Conservation (phyloP, 164 flowering plant species). For the Nelumbo lutea region DNA sequence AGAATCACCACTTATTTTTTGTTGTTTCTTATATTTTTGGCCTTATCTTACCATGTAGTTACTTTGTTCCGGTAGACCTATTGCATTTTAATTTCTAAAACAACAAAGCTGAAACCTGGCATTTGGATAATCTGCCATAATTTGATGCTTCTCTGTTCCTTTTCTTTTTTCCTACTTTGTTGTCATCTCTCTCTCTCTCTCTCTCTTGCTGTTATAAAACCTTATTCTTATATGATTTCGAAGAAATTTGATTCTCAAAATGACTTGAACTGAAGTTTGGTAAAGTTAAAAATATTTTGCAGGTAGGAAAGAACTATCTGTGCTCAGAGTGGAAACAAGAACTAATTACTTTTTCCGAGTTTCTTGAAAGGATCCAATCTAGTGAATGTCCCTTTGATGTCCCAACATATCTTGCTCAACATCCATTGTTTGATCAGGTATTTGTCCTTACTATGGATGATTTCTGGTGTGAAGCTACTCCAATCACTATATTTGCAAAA, state of each 20-base stretch:
- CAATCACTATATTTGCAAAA: neutral
- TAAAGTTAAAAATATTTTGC: conserved; percentile 20
- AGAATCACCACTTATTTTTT: neutral
- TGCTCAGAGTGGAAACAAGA: conserved; percentile 95
- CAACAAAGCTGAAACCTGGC: neutral
- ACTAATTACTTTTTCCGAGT: conserved; percentile 77
- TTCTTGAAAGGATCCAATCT: conserved; percentile 75
- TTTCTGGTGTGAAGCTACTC: neutral
- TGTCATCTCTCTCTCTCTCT: too few species aligned
- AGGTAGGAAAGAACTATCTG: conserved; percentile 93
- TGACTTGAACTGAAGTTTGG: conserved; percentile 3
- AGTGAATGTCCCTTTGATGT: conserved; percentile 26
- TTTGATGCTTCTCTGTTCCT: too few species aligned
- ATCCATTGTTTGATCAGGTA: conserved; percentile 95
- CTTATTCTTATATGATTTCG: neutral
- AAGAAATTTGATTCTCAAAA: neutral
- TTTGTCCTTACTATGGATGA: neutral
- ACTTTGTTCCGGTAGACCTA: neutral
- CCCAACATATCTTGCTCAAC: conserved; percentile 92
- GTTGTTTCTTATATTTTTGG: neutral
- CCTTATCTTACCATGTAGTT: neutral
- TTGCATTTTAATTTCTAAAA: neutral
- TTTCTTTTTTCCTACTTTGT: too few species aligned
- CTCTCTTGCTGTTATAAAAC: too few species aligned
- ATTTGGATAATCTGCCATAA: too few species aligned